Evolutionary conservation across 2,329 filamentous ascomycete species (phyloP).

Genomic region (Monilinia fructigena): DNA sequence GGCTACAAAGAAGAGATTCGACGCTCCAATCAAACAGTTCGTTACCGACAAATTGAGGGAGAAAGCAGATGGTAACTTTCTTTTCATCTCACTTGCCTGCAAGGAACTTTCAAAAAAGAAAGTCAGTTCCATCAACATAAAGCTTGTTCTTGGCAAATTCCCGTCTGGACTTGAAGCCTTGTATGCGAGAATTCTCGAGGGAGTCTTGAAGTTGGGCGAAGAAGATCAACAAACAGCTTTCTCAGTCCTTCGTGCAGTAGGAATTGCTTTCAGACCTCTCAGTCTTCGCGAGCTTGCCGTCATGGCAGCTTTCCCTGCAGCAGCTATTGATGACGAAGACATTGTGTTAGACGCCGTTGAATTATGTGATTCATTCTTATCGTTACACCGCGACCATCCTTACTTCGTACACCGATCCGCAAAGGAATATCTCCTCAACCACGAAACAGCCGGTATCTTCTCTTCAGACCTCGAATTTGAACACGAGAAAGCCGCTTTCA

Average conservation of each 20-base stretch:
- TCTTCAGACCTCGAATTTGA: conserved; percentile 22
- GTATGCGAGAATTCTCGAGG: conserved; percentile 22
- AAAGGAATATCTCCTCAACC: conserved; percentile 21
- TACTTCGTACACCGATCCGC: conserved; percentile 23
- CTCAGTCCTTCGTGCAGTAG: conserved; percentile 21
- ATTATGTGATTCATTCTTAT: conserved; percentile 21
- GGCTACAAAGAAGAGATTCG: conserved; percentile 21
- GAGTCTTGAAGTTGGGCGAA: conserved; percentile 11
- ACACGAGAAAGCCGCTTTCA: conserved; percentile 22
- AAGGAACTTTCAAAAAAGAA: conserved; percentile 22
- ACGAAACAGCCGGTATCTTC: conserved; percentile 22
- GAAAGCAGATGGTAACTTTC: conserved; percentile 19
- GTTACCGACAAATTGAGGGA: conserved; percentile 18
- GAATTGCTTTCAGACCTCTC: conserved; percentile 23
- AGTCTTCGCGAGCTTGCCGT: conserved; percentile 22
- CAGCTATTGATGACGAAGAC: conserved; percentile 19
- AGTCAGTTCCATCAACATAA: conserved; percentile 20
- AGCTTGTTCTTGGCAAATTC: conserved; percentile 20
- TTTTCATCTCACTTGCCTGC: conserved; percentile 22
- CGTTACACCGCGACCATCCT: conserved; percentile 18
- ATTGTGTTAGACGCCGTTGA: conserved; percentile 17
- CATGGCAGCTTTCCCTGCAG: conserved; percentile 18
- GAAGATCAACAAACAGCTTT: conserved; percentile 23
- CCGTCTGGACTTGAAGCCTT: conserved; percentile 17
- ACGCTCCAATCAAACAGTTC: conserved; percentile 19